Conservation (phyloP, 176 grass and related monocot species). For the Secale cereale region DNA sequence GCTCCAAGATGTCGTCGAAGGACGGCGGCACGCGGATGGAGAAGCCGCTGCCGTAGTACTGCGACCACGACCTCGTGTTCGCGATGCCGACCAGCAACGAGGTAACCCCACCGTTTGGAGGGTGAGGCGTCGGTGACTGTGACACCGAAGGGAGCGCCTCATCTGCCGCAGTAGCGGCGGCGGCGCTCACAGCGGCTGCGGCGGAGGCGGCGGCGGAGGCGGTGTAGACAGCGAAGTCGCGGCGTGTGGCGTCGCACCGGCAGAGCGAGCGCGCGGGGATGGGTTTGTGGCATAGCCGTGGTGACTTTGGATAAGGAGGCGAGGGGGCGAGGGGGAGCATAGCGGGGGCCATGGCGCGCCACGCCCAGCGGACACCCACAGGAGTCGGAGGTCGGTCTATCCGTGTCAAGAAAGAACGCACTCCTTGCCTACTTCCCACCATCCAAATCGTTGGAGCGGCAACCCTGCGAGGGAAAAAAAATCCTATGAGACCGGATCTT, state of each 20-base stretch:
- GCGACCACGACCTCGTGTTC: conserved; percentile 87
- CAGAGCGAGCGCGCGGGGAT: background rate
- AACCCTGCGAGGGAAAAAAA: too few relatives aligned
- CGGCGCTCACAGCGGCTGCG: background rate
- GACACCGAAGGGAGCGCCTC: conserved; percentile 19
- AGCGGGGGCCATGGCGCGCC: conserved; percentile 60
- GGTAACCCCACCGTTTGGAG: background rate
- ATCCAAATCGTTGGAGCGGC: too few relatives aligned
- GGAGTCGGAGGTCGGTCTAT: background rate
- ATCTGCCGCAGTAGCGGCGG: conserved; percentile 22
- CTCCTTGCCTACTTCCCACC: background rate
- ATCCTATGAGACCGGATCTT: too few relatives aligned
- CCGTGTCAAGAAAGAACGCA: conserved; percentile 10
- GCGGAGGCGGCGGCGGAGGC: conserved; percentile 35
- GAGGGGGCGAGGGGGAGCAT: conserved; percentile 36
- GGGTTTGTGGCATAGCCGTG: conserved; percentile 7
- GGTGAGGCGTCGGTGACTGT: background rate
- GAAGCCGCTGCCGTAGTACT: conserved; percentile 88
- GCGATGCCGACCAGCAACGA: conserved; percentile 55
- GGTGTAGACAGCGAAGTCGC: conserved; percentile 47
- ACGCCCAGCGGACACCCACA: conserved; percentile 1
- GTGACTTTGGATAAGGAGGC: conserved; percentile 23
- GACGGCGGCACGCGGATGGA: conserved; percentile 82
- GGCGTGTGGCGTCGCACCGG: conserved; percentile 40
- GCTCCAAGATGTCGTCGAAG: conserved; percentile 95